These are phyloP conservation scores for Hypoxylon rubiginosum DNA, from an alignment of 2,329 filamentous ascomycete species.

Conservation along the genomic window DNA sequence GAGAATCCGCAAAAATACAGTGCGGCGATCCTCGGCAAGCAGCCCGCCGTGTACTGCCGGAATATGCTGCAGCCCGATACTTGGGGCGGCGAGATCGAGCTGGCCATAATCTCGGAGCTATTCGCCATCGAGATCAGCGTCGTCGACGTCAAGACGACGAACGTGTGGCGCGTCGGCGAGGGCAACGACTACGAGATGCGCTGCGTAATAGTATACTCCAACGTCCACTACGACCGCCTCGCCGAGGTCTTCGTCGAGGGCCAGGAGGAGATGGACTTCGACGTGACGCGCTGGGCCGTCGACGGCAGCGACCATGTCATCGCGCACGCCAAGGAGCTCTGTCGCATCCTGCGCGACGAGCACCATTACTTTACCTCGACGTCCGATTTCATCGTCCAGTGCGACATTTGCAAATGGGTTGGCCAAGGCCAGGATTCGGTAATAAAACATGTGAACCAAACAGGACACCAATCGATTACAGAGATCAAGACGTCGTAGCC, in stretches of 20 bases:
- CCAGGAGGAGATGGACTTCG: conserved; percentile 75
- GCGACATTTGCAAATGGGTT: conserved; percentile 78
- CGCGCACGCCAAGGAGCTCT: conserved; percentile 74
- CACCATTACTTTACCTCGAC: conserved; percentile 93
- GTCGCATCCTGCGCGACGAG: conserved; percentile 72
- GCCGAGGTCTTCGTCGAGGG: conserved; percentile 76
- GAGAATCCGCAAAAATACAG: conserved; percentile 79
- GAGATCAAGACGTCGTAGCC: conserved; percentile 55
- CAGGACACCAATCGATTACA: conserved; percentile 71
- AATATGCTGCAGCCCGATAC: conserved; percentile 85
- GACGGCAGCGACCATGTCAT: conserved; percentile 75
- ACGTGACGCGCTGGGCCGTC: conserved; percentile 72
- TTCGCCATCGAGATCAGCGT: conserved; percentile 89
- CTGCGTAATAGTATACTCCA: conserved; percentile 88
- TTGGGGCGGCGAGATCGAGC: conserved; percentile 94
- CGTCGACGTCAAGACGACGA: conserved; percentile 76
- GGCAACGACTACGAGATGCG: conserved; percentile 67
- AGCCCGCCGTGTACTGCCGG: conserved; percentile 80
- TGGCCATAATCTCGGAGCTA: conserved; percentile 85
- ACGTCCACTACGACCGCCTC: conserved; percentile 93
- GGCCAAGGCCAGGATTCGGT: conserved; percentile 76
- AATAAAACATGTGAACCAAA: conserved; percentile 69
- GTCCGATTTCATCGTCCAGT: conserved; percentile 81
- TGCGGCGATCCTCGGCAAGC: conserved; percentile 80
- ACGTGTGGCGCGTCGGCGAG: conserved; percentile 78